Conservation (phyloP, 108 stramenopile species). For the Skeletonema grethae region DNA sequence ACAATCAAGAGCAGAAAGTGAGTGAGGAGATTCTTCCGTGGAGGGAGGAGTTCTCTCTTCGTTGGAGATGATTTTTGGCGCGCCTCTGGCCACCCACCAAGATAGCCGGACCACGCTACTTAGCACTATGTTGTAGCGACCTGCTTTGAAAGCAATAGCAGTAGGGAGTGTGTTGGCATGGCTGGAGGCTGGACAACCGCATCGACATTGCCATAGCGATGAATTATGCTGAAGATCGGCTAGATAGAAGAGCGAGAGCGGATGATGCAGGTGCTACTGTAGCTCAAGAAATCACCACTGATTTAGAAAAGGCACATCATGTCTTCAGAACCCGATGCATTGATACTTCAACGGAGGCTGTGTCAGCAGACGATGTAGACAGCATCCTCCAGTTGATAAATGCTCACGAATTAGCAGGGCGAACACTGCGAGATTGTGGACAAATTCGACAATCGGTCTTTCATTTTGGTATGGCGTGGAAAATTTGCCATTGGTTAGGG, state of each 20-base stretch:
- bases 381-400: slow-evolving; percentile 11
- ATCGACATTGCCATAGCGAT: slow-evolving; percentile 19
- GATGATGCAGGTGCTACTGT: not conserved
- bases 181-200: no score
- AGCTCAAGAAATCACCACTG: not conserved
- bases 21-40: no score
- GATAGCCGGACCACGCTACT: no score
- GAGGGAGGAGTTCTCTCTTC: no score
- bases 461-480: slow-evolving; percentile 65
- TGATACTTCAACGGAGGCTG: not conserved
- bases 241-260: slow-evolving; percentile 54
- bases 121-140: no score
- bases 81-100: no score
- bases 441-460: slow-evolving; percentile 47
- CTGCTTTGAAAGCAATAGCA: no score
- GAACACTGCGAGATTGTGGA: slow-evolving; percentile 58
- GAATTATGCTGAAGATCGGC: slow-evolving; percentile 71
- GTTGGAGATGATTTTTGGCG: no score
- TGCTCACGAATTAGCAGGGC: slow-evolving; percentile 51
- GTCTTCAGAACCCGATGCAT: not conserved
- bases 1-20: no score
- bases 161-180: no score
- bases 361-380: slow-evolving; percentile 5
- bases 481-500: slow-evolving; percentile 13
- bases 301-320: slow-evolving; percentile 6